Base-by-base conservation (phyloP, 441 rosid species). In the Eutrema salsugineum region DNA sequence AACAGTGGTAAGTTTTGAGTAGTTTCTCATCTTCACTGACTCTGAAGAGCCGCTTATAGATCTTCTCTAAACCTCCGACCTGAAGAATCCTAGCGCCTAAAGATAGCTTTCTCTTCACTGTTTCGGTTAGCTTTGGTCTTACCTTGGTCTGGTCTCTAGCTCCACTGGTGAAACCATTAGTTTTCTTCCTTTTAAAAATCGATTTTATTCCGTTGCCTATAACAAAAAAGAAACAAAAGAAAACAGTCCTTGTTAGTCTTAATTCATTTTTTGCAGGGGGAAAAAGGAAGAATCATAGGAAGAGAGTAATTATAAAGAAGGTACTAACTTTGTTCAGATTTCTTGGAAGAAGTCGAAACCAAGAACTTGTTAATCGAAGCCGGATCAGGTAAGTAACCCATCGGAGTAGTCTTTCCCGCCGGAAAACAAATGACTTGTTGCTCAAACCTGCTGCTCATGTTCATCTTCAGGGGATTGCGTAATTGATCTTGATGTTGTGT, bases 21-120 rank as follows among this genome's bases (percentile, higher is more conserved):
- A 88, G 73, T 75, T 70, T 71, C 54, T 88, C 91, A 6, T 75
- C 86, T 67, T 79, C 84, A 17, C 35, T 27, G 15, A 84, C 83
- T 43, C 59, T 77, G 62, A 86, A 88, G 5, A 80, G 69, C 50
- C 81, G 79, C 75, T 79, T 78, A 63, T 81, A 85, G 16, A 85
- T 81, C 73, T 85, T 86, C 61, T 82, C 82, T 56, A 80, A 70
- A 8, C 93, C 91, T 55, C 93, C 90, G 3, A 79, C 84, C 73
- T 84, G 88, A 73, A 90, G 76, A 46, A 88, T 85, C 71, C 73
- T 80, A 4, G 88, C 93, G 11, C 93, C 96, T 54, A 90, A 67
- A 44, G 86, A 86, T 50, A 89, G 66, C 77, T 89, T 89, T 39
- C 89, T 90, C 66, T 80, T 85, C 68, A 90, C 76, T 19, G 86